These are phyloP conservation scores for Acanthamoeba culbertsoni DNA, from an alignment of 208 protist species.

Conservation along the genomic window DNA sequence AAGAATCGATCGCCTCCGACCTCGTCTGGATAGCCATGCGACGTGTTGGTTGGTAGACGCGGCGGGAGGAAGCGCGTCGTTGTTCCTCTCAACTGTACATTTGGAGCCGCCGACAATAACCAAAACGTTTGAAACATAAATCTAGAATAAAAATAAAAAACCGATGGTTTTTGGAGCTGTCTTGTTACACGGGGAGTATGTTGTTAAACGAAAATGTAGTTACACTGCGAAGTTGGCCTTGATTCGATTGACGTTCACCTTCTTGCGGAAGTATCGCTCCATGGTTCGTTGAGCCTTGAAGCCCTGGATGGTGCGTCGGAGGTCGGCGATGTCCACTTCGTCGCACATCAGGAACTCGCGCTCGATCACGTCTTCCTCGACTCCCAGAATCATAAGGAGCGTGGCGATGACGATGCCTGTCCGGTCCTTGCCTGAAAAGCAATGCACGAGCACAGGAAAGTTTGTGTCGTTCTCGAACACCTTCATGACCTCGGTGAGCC, in stretches of 20 bases:
- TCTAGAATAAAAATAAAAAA: not conserved
- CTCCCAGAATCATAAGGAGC: not conserved
- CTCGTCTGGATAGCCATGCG: not conserved
- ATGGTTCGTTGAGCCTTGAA: conserved; percentile 6
- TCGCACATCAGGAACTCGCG: not conserved
- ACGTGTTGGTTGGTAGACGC: not conserved
- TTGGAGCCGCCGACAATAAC: no score
- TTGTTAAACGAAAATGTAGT: no score
- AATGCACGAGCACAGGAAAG: conserved; percentile 32
- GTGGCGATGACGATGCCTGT: conserved; percentile 40
- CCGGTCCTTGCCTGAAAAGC: not conserved
- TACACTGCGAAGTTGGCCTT: conserved; percentile 10
- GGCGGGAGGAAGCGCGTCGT: no score
- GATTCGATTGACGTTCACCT: not conserved
- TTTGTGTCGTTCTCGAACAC: conserved; percentile 15
- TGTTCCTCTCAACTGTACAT: no score
- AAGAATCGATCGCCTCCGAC: not conserved
- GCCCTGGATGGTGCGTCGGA: not conserved
- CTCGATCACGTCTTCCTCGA: not conserved
- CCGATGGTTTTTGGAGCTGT: not conserved
- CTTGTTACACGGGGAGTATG: not conserved
- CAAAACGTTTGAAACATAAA: no score
- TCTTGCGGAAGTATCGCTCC: conserved; percentile 51
- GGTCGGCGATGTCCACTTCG: not conserved
- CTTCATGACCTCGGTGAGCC: not conserved